Evolutionary conservation across 805 yeast species (phyloP), one percentile per base, ranked within the genome.

Genomic region (Candida silvicultrix): DNA sequence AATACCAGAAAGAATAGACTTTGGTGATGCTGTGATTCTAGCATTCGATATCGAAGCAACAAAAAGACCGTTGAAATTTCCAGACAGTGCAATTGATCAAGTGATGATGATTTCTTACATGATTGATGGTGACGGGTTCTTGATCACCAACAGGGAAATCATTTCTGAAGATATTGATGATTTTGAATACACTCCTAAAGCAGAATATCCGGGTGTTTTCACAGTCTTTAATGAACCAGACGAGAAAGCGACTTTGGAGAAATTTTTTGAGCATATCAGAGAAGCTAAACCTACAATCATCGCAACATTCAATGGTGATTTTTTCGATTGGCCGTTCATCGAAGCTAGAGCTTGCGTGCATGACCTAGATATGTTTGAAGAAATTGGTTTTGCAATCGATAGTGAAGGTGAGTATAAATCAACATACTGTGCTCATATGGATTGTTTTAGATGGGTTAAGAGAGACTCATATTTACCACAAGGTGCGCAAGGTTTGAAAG

Each of bases 21-120:
- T 95, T 66, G 96, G 99, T 4, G 99, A 94, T 63, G 98, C 98
- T 0, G 97, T 94, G 8, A 92, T 95, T 1, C 64, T 94, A 59
- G 99, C 99, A 0, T 94, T 88, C 62, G 99, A 94, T 75, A 94
- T 94, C 45, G 99, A 94, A 71, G 94, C 99, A 1, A 89, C 97
- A 14, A 94, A 94, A 62, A 89, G 95, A 12, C 98, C 98, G 2
- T 73, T 94, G 49, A 95, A 94, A 62, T 94, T 94, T 55, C 99
- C 99, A 0, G 99, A 89, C 57, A 77, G 97, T 6, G 73, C 84
- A 11, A 74, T 85, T 6, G 99, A 94, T 67, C 95, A 88, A 64
- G 78, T 94, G 37, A 94, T 94, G 97, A 95, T 95, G 99, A 94
- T 94, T 43, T 95, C 99, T 2, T 94, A 94, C 63, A 95, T 95